Percentiles rank a stretch among this genome's conserved stretches.
phyloP scores from a whole-genome alignment of 2,329 filamentous ascomycete genomes.

The Trichoderma lentiforme region DNA sequence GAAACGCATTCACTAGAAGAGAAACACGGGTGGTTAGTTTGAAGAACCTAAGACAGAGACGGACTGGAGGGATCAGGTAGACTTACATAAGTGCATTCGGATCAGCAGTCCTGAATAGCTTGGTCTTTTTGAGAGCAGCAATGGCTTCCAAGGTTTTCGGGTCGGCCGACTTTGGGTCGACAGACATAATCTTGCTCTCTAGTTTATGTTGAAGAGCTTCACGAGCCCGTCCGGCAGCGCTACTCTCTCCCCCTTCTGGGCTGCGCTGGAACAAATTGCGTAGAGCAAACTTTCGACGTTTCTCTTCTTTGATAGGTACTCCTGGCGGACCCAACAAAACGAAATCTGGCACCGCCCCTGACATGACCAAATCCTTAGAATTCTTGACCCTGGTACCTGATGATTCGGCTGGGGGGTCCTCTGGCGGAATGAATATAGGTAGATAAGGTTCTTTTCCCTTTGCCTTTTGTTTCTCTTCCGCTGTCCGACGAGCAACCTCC shows the following conservation, averaged over 20 bases:
- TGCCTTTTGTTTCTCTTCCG: constrained; percentile 22
- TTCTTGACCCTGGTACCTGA: background rate
- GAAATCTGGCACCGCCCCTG: background rate
- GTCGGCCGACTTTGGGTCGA: constrained; percentile 20
- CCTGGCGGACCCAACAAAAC: background rate
- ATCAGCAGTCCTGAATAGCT: constrained; percentile 19
- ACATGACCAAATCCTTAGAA: background rate
- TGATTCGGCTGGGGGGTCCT: constrained; percentile 1
- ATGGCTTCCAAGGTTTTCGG: constrained; percentile 23
- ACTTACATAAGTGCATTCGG: constrained; percentile 30
- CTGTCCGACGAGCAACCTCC: constrained; percentile 23
- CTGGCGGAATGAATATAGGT: constrained; percentile 31
- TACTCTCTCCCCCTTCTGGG: constrained; percentile 40
- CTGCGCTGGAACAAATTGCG: constrained; percentile 37
- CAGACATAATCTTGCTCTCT: constrained; percentile 15
- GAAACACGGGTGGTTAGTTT: background rate
- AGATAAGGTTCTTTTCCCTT: constrained; percentile 37
- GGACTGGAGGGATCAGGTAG: constrained; percentile 5
- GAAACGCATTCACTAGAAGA: constrained; percentile 58
- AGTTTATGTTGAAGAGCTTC: constrained; percentile 27
- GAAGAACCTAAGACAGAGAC: constrained; percentile 12
- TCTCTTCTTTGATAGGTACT: constrained; percentile 24
- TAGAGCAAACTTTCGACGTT: constrained; percentile 33
- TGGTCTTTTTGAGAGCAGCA: constrained; percentile 18
- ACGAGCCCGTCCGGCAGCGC: constrained; percentile 32